Evolutionary conservation across 2,329 filamentous ascomycete genomes (phyloP).

Genomic region (Fusarium stilboides): DNA sequence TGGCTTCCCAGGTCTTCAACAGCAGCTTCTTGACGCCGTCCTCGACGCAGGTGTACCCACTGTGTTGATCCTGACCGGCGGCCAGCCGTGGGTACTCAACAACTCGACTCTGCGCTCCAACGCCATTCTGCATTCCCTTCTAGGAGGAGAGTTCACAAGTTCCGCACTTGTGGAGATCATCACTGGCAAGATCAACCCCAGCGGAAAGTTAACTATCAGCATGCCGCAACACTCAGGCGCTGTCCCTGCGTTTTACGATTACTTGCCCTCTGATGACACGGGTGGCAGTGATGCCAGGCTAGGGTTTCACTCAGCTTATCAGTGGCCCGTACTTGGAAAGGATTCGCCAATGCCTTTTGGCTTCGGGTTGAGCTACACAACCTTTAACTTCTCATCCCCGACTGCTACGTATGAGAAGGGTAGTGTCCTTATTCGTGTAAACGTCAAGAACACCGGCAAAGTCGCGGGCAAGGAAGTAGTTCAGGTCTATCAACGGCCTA

Average conservation of each 20-base stretch:
- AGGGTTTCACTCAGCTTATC: conserved; percentile 65
- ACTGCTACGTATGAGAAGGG: conserved; percentile 52
- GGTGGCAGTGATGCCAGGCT: conserved; percentile 70
- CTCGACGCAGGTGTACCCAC: conserved; percentile 52
- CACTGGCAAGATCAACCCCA: conserved; percentile 73
- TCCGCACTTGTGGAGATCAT: conserved; percentile 74
- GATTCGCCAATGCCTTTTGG: conserved; percentile 62
- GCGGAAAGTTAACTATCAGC: conserved; percentile 58
- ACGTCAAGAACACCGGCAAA: conserved; percentile 70
- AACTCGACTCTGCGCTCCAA: conserved; percentile 58
- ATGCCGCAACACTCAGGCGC: conserved; percentile 63
- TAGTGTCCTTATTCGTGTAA: conserved; percentile 62
- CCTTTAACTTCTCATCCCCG: conserved; percentile 66
- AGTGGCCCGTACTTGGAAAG: conserved; percentile 48
- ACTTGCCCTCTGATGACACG: conserved; percentile 74
- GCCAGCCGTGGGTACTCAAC: conserved; percentile 52
- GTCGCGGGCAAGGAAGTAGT: conserved; percentile 66
- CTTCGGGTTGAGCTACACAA: conserved; percentile 76
- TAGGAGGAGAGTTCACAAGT: conserved; percentile 76
- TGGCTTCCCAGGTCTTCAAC: conserved; percentile 53
- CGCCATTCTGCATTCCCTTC: conserved; percentile 73
- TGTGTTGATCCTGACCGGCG: conserved; percentile 50
- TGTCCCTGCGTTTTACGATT: conserved; percentile 75
- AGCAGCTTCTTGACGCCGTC: conserved; percentile 54
- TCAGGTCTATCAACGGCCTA: conserved; percentile 66